phyloP scores from a whole-genome alignment of 129 eudicot species.

The Apium graveolens region DNA sequence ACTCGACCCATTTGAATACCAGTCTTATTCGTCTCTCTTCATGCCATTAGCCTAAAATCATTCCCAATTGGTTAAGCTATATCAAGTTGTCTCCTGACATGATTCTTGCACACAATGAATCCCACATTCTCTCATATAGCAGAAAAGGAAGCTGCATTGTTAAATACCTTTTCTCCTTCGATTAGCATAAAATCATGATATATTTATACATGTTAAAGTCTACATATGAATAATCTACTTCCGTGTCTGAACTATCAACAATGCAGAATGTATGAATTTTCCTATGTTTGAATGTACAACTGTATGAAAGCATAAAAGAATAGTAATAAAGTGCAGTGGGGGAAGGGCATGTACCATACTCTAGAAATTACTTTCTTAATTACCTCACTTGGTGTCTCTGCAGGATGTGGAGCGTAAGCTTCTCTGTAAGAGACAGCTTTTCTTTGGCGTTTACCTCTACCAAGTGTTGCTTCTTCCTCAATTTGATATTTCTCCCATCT shows the following conservation, averaged over 20 bases:
- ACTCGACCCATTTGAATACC: not conserved
- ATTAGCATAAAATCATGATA: not conserved
- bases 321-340: not conserved
- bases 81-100: not conserved
- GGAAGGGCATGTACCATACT: not conserved
- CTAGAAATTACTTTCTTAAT: not conserved
- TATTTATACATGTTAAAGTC: not conserved
- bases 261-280: not conserved
- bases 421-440: slow-evolving; percentile 87
- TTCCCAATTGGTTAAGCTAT: not conserved
- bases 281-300: not conserved
- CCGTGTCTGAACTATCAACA: not conserved
- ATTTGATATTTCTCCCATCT: slow-evolving; percentile 95
- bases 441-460: slow-evolving; percentile 89
- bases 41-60: not conserved
- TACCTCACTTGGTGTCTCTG: slow-evolving; percentile 55
- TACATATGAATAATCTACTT: not conserved
- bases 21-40: not conserved
- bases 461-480: slow-evolving; percentile 97
- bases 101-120: not conserved
- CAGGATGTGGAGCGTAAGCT: slow-evolving; percentile 53
- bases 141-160: not conserved
- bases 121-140: not conserved
- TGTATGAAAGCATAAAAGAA: not conserved
- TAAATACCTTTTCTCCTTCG: not conserved